Base-by-base conservation (phyloP, 2,329 filamentous ascomycete species). In the Cercospora zeina region DNA sequence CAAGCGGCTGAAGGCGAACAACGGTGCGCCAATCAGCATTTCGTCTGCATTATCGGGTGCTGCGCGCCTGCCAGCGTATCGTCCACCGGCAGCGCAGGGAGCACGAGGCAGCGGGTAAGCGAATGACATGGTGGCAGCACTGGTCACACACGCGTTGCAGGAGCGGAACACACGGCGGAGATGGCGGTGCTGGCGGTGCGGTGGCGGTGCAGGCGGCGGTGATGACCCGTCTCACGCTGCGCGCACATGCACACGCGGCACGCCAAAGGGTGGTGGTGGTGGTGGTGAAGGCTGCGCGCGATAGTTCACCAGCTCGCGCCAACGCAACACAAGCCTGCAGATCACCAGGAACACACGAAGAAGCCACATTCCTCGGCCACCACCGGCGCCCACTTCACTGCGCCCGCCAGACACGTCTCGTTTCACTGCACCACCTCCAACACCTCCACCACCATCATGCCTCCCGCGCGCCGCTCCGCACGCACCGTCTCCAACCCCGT, bases 401-500 rank as follows among this genome's bases (percentile, higher is more conserved):
- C 39, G 42, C 59, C 36, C 53, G 21, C 49, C 24, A 54, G 30
- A 53, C 42, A 37, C 36, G 24, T 53, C 37, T 27, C 37, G 19
- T 34, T 33, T 31, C 6, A 59, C 37, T 30, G 42, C 54, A 16
- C 33, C 33, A 33, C 16, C 24, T 51, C 36, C 34, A 13, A 54
- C 57, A 27, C 59, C 27, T 24, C 45, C 36, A 33, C 37, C 42
- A 21, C 47, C 59, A 64, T 19, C 62, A 75, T 75, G 73, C 72
- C 73, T 54, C 70, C 72, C 13, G 64, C 68, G 30, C 71, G 73
- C 54, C 72, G 73, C 64, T 72, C 72, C 53, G 57, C 68, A 39
- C 70, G 70, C 65, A 62, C 70, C 54, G 65, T 65, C 56, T 63
- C 68, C 51, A 61, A 62, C 36, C 54, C 37, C 24, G 54, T 45